Evolutionary conservation across 139 green algal species (phyloP), one percentile per base, ranked within the genome.

Genomic region (Micractinium conductrix): DNA sequence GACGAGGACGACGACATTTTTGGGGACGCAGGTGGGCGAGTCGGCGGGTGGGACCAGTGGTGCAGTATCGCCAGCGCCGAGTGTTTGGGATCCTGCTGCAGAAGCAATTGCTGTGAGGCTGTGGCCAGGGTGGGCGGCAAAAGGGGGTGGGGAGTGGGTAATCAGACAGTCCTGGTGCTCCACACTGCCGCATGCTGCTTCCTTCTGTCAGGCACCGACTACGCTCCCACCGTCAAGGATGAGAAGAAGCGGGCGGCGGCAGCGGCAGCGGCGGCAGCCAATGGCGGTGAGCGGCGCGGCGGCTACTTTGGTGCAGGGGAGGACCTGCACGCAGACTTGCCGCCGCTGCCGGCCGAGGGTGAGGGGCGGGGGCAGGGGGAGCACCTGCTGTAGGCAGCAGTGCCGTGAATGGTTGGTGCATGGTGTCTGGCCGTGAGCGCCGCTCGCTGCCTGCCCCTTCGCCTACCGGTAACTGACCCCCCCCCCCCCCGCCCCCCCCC

Each of bases 1-100:
- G 86, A 92, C 16, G 91, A 94, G 1, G 92, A 95, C n/a, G 95
- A 98, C 17, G 95, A 99, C 86, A 99, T 99, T 58, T 99, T 99
- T 92, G 96, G 84, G 0, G 96, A 97, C 63, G 96, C 91, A 16
- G n/a, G n/a, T n/a, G n/a, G n/a, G n/a, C n/a, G n/a, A n/a, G n/a
- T n/a, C n/a, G n/a, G n/a, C n/a, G n/a, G n/a, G n/a, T n/a, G n/a
- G n/a, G n/a, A n/a, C n/a, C n/a, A n/a, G n/a, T n/a, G n/a, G n/a
- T n/a, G n/a, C n/a, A n/a, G n/a, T n/a, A n/a, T n/a, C n/a, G n/a
- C n/a, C n/a, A n/a, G n/a, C n/a, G n/a, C n/a, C n/a, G n/a, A n/a
- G n/a, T n/a, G n/a, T n/a, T n/a, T n/a, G n/a, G n/a, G n/a, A n/a
- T n/a, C n/a, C n/a, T n/a, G n/a, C n/a, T n/a, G n/a, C n/a, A n/a